These are phyloP conservation scores for Wickerhamiella nectarea DNA, from an alignment of 805 yeast genomes.

Conservation along the genomic window DNA sequence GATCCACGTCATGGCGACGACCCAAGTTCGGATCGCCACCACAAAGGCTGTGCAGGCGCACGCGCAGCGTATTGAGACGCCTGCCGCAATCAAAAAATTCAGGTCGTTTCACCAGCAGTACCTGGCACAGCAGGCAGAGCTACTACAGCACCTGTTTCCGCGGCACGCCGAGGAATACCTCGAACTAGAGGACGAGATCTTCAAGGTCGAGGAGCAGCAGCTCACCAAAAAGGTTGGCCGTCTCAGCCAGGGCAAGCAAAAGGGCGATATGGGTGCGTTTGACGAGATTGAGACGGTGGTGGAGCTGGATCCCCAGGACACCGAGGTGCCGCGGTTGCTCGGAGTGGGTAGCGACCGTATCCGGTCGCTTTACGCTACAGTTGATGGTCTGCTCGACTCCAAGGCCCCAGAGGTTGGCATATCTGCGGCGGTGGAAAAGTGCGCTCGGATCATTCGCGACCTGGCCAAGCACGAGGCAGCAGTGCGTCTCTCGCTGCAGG, in stretches of 20 bases:
- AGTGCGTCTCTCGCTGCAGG: constrained; percentile 36
- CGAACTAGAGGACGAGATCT: constrained; percentile 9
- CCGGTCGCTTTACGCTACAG: not conserved
- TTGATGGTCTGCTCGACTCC: constrained; percentile 10
- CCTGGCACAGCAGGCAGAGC: not conserved
- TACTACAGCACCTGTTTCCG: constrained; percentile 2
- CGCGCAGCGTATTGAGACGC: constrained; percentile 5
- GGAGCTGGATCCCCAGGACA: constrained; percentile 15
- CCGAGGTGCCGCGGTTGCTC: constrained; percentile 29
- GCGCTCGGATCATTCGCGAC: constrained; percentile 51
- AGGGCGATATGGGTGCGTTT: constrained; percentile 39
- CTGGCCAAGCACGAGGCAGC: constrained; percentile 49
- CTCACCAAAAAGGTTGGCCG: constrained; percentile 22
- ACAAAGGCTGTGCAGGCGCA: constrained; percentile 7
- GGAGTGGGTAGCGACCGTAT: constrained; percentile 35
- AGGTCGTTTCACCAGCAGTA: constrained; percentile 13
- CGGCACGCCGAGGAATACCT: constrained; percentile 1
- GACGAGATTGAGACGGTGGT: constrained; percentile 42
- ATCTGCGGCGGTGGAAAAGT: constrained; percentile 57
- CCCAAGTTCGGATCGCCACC: not conserved
- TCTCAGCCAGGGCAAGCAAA: constrained; percentile 4
- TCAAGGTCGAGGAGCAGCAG: constrained; percentile 10
- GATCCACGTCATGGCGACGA: not conserved
- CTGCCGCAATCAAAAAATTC: constrained; percentile 15
- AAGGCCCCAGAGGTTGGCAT: constrained; percentile 48